These are phyloP conservation scores for Moniliella sp. DNA, from an alignment of 1,284 basidiomycete species.

Conservation along the genomic window DNA sequence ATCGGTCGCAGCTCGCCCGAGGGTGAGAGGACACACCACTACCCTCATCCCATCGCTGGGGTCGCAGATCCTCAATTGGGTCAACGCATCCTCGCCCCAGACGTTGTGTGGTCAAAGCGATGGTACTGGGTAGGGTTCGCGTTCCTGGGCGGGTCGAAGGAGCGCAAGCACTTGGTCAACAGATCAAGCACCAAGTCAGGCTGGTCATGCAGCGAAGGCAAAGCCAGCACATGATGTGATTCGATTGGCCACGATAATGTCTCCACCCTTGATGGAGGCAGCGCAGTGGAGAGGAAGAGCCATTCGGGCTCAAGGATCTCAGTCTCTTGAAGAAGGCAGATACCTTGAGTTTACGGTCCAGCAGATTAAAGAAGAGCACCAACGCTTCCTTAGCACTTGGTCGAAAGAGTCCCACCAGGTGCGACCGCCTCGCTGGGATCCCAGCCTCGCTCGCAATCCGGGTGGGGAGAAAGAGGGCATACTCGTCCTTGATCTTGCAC, in stretches of 20 bases:
- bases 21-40: no score
- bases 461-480: conserved; percentile 53
- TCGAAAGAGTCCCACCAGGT: conserved; percentile 78
- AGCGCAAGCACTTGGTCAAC: conserved; percentile 60
- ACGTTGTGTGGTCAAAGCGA: no score
- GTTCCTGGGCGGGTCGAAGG: no score
- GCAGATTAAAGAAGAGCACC: conserved; percentile 71
- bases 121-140: no score
- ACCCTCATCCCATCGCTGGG: no score
- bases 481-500: conserved; percentile 80
- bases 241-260: conserved; percentile 54
- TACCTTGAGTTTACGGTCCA: conserved; percentile 85
- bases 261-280: conserved; percentile 65
- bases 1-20: no score
- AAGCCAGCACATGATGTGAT: conserved; percentile 60
- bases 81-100: no score
- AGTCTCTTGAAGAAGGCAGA: conserved; percentile 90
- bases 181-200: conserved; percentile 60
- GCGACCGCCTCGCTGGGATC: conserved; percentile 61
- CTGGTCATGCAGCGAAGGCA: conserved; percentile 58
- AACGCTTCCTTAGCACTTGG: conserved; percentile 67
- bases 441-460: conserved; percentile 72
- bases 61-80: no score
- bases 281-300: conserved; percentile 88
- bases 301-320: conserved; percentile 90